These are phyloP conservation scores for Asterochloris erici DNA, from an alignment of 139 green algal genomes.

Conservation along the genomic window DNA sequence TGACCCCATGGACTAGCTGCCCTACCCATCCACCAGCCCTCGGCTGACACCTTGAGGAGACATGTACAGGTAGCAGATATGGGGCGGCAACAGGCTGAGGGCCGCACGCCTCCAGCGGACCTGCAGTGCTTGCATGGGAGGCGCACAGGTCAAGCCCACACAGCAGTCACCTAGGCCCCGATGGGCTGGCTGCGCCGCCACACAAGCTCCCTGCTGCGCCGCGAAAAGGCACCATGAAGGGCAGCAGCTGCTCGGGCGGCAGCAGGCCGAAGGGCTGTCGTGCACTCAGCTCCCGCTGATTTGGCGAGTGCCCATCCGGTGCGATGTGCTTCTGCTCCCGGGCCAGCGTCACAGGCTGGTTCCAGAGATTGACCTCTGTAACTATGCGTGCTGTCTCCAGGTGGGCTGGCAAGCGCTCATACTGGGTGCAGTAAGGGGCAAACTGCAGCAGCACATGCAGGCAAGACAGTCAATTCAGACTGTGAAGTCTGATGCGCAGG, in stretches of 20 bases:
- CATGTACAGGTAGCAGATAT: too few species aligned
- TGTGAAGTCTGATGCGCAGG: too few species aligned
- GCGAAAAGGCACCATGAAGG: conserved; percentile 83
- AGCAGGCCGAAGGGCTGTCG: conserved; percentile 41
- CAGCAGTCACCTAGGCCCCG: too few species aligned
- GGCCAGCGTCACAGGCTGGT: conserved; percentile 53
- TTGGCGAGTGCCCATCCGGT: conserved; percentile 21
- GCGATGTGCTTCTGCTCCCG: conserved; percentile 32
- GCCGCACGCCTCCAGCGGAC: too few species aligned
- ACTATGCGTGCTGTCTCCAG: conserved; percentile 53
- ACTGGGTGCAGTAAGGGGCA: conserved; percentile 79
- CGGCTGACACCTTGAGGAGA: too few species aligned
- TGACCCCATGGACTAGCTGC: too few species aligned
- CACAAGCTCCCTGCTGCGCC: conserved; percentile 47
- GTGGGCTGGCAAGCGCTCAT: conserved; percentile 65
- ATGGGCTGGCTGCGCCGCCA: conserved; percentile 33
- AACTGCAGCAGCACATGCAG: conserved; percentile 49
- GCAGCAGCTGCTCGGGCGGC: conserved; percentile 73
- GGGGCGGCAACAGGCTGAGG: too few species aligned
- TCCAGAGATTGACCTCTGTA: conserved; percentile 60
- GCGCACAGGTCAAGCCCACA: too few species aligned
- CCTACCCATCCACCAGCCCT: too few species aligned
- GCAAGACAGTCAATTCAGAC: too few species aligned
- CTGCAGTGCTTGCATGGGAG: too few species aligned
- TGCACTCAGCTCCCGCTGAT: background rate